Conservation (phyloP, 257 asterid species). For the Coffea canephora region DNA sequence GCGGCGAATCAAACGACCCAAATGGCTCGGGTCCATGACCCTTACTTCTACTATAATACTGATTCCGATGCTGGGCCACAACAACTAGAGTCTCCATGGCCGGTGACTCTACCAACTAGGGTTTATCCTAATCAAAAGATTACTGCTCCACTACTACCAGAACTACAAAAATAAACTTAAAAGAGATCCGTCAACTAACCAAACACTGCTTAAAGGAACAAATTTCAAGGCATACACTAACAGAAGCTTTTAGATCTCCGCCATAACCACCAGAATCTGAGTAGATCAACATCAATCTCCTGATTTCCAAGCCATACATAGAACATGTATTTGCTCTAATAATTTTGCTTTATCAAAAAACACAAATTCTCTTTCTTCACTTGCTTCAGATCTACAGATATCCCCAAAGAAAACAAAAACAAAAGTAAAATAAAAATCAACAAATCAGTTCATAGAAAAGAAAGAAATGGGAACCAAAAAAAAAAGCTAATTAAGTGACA, state of each 20-base stretch:
- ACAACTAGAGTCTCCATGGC: conserved; percentile 69
- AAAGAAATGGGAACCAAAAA: neutral
- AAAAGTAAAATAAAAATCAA: conserved; percentile 1
- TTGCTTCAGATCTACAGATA: conserved; percentile 80
- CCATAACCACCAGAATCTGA: conserved; percentile 75
- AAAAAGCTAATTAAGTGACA: neutral
- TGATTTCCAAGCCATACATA: conserved; percentile 28
- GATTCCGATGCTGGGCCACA: conserved; percentile 61
- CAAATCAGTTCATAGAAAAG: neutral
- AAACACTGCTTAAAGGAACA: neutral
- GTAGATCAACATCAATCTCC: conserved; percentile 40
- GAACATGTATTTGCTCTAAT: conserved; percentile 43
- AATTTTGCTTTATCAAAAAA: conserved; percentile 24
- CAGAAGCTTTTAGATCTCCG: conserved; percentile 48
- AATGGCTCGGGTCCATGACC: conserved; percentile 29
- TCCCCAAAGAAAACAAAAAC: conserved; percentile 16
- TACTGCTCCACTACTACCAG: conserved; percentile 8
- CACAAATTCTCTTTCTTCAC: conserved; percentile 36
- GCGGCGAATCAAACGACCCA: conserved; percentile 39
- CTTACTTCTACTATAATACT: conserved; percentile 38
- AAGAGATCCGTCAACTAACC: conserved; percentile 21
- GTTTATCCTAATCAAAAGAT: neutral
- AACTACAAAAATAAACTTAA: conserved; percentile 19
- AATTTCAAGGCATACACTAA: neutral
- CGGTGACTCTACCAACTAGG: neutral